Conservation (phyloP, 345 rosid genomes). For the Eucalyptus sp. region DNA sequence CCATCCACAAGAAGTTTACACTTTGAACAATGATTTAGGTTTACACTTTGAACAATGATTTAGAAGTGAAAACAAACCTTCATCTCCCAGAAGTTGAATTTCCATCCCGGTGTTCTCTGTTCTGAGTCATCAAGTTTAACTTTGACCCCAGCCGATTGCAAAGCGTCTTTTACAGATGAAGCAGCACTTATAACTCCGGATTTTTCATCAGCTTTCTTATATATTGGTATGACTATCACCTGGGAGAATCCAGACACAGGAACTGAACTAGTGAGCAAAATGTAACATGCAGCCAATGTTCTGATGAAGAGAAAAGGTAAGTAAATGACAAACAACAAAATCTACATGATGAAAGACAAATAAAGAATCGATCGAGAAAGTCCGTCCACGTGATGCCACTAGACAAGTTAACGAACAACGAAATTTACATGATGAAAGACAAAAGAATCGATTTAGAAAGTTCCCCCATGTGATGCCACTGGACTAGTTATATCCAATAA, state of each 20-base stretch:
- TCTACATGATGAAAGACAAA: neutral
- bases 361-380: neutral
- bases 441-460: neutral
- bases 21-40: neutral
- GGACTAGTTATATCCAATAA: neutral
- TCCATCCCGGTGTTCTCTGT: slow-evolving; percentile 86
- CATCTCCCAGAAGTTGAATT: slow-evolving; percentile 97
- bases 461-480: neutral
- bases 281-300: neutral
- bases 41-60: neutral
- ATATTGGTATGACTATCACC: slow-evolving; percentile 86
- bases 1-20: neutral
- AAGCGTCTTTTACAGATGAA: slow-evolving; percentile 42
- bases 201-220: slow-evolving; percentile 79
- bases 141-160: slow-evolving; percentile 53
- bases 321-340: neutral
- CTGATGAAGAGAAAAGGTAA: neutral
- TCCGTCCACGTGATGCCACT: neutral
- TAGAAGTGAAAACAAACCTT: slow-evolving; percentile 34
- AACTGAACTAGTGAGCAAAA: neutral
- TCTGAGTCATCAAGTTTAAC: slow-evolving; percentile 90
- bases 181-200: slow-evolving; percentile 63
- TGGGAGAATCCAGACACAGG: neutral
- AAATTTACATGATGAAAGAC: neutral
- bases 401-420: neutral